phyloP scores from a whole-genome alignment of 208 protist genomes.

The Trypanosoma brucei region DNA sequence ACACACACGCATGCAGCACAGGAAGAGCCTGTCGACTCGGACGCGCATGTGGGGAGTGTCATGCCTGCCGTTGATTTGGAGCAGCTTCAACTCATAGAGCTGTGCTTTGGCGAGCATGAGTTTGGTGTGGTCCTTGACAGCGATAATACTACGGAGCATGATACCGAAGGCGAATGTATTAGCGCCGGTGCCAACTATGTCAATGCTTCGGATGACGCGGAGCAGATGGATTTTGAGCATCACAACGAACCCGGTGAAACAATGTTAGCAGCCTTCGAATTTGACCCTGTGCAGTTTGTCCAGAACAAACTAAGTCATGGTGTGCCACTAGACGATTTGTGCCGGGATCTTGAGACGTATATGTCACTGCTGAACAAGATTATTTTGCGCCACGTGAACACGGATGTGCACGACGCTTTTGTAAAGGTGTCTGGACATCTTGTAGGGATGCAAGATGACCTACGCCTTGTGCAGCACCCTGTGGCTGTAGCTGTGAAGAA shows the following conservation, averaged over 20 bases:
- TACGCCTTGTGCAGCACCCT: constrained; percentile 60
- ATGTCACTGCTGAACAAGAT: constrained; percentile 41
- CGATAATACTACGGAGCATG: not conserved
- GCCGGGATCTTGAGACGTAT: constrained; percentile 66
- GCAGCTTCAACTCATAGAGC: constrained; percentile 75
- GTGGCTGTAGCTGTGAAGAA: constrained; percentile 46
- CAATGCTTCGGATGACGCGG: constrained; percentile 1
- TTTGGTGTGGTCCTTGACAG: constrained; percentile 66
- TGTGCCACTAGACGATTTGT: constrained; percentile 58
- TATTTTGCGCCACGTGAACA: constrained; percentile 72
- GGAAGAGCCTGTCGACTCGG: too few species aligned
- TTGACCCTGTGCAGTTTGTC: constrained; percentile 67
- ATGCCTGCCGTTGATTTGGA: constrained; percentile 21
- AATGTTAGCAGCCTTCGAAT: constrained; percentile 20
- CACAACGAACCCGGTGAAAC: constrained; percentile 2
- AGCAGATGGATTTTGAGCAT: not conserved
- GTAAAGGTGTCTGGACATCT: constrained; percentile 65
- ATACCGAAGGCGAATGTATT: not conserved
- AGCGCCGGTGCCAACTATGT: not conserved
- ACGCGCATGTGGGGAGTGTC: too few species aligned
- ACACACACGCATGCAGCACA: too few species aligned
- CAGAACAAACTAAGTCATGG: constrained; percentile 62
- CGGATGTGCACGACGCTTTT: constrained; percentile 73
- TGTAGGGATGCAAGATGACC: constrained; percentile 69
- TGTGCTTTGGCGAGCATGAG: constrained; percentile 85